Base-by-base conservation (phyloP, 352 stramenopile genomes). In the Phytophthora sp. region DNA sequence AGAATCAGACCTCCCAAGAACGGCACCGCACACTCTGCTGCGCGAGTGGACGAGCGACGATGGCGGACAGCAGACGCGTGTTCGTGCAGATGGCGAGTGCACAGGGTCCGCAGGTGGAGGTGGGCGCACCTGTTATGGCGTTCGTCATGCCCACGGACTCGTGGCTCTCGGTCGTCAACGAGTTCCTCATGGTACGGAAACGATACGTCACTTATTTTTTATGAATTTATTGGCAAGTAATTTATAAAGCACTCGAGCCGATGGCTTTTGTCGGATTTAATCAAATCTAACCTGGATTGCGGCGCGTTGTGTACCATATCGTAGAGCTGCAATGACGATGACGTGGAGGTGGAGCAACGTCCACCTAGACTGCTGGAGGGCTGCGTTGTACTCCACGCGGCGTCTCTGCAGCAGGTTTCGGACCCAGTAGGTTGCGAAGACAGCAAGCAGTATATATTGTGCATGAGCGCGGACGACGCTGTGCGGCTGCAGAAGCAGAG, bases 381-480 rank as follows among this genome's bases (percentile, higher is more conserved):
- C 45, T 91, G 82, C 46, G 72, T 73, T 31, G 76, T 93, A 41
- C 66, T 93, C 16, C 71, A 90, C 53, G 81, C 82, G 6, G 72
- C 53, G 12, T 79, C 82, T 36, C 59, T 91, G 29, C 45, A 80
- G 49, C 55, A 73, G 9, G 55, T 91, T 30, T 70, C 69, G 15
- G 68, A 79, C 15, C 57, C 78, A 2, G 18, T 27, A 1, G 57
- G 51, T 23, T 88, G 84, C 41, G 76, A 91, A 38, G 84, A 93
- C 55, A 73, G 84, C 60, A 89, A 89, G 66, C 80, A 90, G 67
- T 93, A 93, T 53, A 80, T 91, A 26, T 51, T 93, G 45, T 93
- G 84, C 33, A 69, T 76, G 36, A 77, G 21, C 30, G 24, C 51
- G 0, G 41, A 57, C 0, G 81, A 86, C n/a, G 79, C 75, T 26